Base-by-base conservation (phyloP, 2,329 filamentous ascomycete species). In the Thielaviopsis punctulata region DNA sequence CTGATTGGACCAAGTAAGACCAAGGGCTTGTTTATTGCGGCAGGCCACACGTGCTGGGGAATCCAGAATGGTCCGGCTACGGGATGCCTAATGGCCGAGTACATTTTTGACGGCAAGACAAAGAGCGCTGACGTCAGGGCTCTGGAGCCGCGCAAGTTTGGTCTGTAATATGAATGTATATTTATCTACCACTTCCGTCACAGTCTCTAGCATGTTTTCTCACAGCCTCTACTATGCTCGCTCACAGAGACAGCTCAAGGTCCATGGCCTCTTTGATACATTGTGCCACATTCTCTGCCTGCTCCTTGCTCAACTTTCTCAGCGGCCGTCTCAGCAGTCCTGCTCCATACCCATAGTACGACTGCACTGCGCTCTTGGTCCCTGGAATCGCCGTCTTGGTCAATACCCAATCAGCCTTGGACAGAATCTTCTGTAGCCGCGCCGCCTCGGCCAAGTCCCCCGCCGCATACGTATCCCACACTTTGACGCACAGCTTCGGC, bases 1-100 rank as follows among this genome's bases (percentile, higher is more conserved):
- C 65, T 96, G 48, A 75, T 96, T 22, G 92, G 92, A 0, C 69
- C 73, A 51, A 89, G 88, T 7, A 75, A 76, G 1, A 77, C 82
- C 0, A 76, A 79, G 6, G 88, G 89, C 0, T 61, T 96, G 44
- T 82, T 84, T 64, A 71, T 96, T 55, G 92, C 92, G 0, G 76
- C 86, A 0, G 92, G 92, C 0, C 92, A 98, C 69, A 95, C 88
- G 1, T 96, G 90, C 68, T 98, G 92, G 92, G 92, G 92, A 0
- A 95, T 98, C 21, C 90, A 96, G 68, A 96, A 98, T 68, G 87
- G 81, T 0, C 89, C 90, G 1, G 92, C 76, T 1, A 96, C 90
- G 7, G 86, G 86, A 3, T 86, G 82, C 66, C 64, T 90, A 39
- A 82, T 92, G 70, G 82, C 83, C 36, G 84, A 90, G 65, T 79